phyloP scores from a whole-genome alignment of 2,329 filamentous ascomycete genomes.

The Stagonosporopsis chrysanthemi region DNA sequence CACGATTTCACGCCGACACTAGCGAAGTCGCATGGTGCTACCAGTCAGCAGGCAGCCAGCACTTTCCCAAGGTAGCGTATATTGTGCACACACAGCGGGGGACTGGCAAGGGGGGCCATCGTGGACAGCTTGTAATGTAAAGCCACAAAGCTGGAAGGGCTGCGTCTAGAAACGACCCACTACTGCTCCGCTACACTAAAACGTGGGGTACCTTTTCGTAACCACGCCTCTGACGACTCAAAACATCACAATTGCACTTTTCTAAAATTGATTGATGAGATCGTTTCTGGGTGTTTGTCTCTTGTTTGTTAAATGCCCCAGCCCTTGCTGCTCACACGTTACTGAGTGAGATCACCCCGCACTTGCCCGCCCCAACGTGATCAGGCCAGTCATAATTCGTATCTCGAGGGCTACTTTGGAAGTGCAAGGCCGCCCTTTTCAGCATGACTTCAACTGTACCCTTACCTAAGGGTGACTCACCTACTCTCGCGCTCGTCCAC shows the following conservation, averaged over 20 bases:
- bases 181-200: constrained; percentile 5
- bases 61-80: background rate
- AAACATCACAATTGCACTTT: background rate
- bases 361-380: background rate
- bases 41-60: background rate
- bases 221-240: background rate
- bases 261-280: too few species aligned
- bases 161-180: background rate
- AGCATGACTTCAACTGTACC: constrained; percentile 38
- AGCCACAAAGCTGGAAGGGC: background rate
- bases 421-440: too few species aligned
- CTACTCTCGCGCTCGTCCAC: constrained; percentile 61
- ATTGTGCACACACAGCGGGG: background rate
- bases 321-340: background rate
- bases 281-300: too few species aligned
- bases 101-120: background rate
- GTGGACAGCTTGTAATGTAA: background rate
- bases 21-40: background rate
- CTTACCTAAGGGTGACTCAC: constrained; percentile 59
- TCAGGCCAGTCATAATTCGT: background rate
- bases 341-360: background rate
- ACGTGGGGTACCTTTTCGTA: constrained; percentile 5
- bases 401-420: background rate
- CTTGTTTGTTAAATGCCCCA: background rate
- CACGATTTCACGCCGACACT: background rate